These are phyloP conservation scores for Pharus latifolius DNA, from an alignment of 176 grass and related monocot species.

Conservation along the genomic window DNA sequence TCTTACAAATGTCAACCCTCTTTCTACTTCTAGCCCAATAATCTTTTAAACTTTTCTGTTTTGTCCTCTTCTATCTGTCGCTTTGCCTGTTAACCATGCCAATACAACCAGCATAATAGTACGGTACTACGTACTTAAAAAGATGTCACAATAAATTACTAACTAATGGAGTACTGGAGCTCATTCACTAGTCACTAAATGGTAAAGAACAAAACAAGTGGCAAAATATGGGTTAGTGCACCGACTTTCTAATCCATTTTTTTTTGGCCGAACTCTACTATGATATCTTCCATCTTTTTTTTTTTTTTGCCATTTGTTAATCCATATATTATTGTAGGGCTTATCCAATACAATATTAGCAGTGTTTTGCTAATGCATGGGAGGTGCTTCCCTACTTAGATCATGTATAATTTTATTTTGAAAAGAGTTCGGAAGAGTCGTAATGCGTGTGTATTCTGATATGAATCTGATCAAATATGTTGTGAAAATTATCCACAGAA, in stretches of 20 bases:
- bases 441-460: too few species aligned
- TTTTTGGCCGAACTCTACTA: not conserved
- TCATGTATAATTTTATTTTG: too few species aligned
- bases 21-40: conserved; percentile 2
- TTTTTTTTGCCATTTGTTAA: not conserved
- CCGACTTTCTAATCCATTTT: not conserved
- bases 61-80: conserved; percentile 34
- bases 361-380: too few species aligned
- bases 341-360: too few species aligned
- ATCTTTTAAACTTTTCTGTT: conserved; percentile 20
- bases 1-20: conserved; percentile 36
- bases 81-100: not conserved
- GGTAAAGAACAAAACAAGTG: not conserved
- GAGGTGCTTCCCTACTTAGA: too few species aligned
- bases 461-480: too few species aligned
- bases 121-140: conserved; percentile 13
- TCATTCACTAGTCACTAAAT: not conserved
- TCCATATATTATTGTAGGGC: too few species aligned
- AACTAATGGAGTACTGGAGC: not conserved
- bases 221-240: not conserved
- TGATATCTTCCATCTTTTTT: not conserved
- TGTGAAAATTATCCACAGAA: too few species aligned
- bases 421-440: too few species aligned
- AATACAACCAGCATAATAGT: conserved; percentile 1
- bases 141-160: not conserved